Evolutionary conservation across 371 early-diverging fungal species (phyloP).

Genomic region (Circinella umbellata): DNA sequence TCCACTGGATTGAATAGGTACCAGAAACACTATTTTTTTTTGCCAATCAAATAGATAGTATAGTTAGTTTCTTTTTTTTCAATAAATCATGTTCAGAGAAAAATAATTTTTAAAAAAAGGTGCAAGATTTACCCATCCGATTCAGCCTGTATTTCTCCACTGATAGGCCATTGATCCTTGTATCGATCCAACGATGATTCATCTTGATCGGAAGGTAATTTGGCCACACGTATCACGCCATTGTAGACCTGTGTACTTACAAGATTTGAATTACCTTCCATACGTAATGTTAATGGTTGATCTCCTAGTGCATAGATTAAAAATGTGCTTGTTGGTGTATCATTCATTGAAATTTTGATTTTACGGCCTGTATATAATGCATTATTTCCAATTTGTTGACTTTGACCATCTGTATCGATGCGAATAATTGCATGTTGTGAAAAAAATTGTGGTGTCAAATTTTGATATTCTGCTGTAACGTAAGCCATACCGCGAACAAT

Average conservation of each 20-base stretch:
- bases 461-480: constrained; percentile 47
- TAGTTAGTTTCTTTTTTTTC: too few species aligned
- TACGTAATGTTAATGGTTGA: constrained; percentile 28
- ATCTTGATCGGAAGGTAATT: constrained; percentile 38
- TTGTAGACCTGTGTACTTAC: constrained; percentile 35
- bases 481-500: constrained; percentile 58
- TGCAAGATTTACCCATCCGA: neutral
- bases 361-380: constrained; percentile 30
- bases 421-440: constrained; percentile 49
- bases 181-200: constrained; percentile 46
- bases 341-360: constrained; percentile 46
- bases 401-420: constrained; percentile 22
- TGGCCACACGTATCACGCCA: constrained; percentile 57
- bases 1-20: constrained; percentile 57
- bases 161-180: constrained; percentile 55
- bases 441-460: constrained; percentile 57
- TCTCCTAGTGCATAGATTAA: constrained; percentile 48
- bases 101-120: too few species aligned
- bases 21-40: constrained; percentile 5
- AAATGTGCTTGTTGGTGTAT: constrained; percentile 38
- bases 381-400: constrained; percentile 2
- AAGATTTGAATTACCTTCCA: constrained; percentile 25
- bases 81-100: too few species aligned
- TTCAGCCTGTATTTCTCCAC: constrained; percentile 33
- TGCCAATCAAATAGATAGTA: neutral